phyloP scores from a whole-genome alignment of 192 early-diverging fungal genomes.

The Rhizoclosmatium globosum region DNA sequence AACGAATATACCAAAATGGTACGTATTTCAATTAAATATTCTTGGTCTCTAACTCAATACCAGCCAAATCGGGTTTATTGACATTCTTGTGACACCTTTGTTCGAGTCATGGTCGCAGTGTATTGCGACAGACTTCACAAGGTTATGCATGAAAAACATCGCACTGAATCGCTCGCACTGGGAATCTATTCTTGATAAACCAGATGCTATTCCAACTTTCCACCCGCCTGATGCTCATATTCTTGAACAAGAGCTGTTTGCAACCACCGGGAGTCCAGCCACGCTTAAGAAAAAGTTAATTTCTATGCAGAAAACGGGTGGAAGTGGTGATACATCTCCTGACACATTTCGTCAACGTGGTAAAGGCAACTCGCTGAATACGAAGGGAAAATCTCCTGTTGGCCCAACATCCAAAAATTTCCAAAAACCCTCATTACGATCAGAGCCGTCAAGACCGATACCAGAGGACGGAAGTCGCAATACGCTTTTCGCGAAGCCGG shows the following conservation, averaged over 20 bases:
- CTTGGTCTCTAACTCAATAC: background rate
- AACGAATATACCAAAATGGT: conserved; percentile 68
- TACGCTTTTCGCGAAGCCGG: background rate
- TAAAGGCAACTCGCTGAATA: background rate
- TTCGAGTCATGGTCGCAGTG: conserved; percentile 60
- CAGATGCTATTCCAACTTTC: conserved; percentile 49
- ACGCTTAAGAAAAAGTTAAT: conserved; percentile 30
- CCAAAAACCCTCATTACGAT: background rate
- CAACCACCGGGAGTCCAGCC: conserved; percentile 27
- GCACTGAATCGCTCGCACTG: conserved; percentile 55
- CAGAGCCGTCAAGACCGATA: background rate
- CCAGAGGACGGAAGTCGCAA: background rate
- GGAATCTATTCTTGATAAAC: conserved; percentile 54
- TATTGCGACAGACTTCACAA: conserved; percentile 53
- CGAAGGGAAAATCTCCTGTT: background rate
- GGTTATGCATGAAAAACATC: conserved; percentile 57
- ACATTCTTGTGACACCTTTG: conserved; percentile 61
- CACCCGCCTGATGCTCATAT: conserved; percentile 16
- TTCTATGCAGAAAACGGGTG: conserved; percentile 7
- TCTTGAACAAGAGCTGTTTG: conserved; percentile 34
- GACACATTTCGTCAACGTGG: background rate
- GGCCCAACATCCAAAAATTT: conserved; percentile 9
- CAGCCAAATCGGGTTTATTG: conserved; percentile 69
- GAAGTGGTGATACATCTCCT: background rate
- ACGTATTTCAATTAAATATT: conserved; percentile 10